Evolutionary conservation across 768 basidiomycete genomes (phyloP).

Genomic region (Neoboletus subvelutipes): DNA sequence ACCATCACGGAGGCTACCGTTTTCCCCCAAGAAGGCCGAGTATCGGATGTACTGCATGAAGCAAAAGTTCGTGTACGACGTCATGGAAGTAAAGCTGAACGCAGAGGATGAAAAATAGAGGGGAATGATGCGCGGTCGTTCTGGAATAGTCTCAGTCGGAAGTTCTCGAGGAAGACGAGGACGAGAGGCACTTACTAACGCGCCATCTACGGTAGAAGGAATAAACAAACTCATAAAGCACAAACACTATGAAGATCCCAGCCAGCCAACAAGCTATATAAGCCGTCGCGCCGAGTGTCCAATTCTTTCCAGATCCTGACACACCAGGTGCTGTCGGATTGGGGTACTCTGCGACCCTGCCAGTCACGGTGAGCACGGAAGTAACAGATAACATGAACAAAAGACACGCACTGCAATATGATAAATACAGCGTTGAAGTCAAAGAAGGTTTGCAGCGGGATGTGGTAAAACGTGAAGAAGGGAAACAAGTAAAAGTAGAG

Average conservation of each 20-base stretch:
- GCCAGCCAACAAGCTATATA: conserved; percentile 80
- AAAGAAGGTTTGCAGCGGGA: conserved; percentile 78
- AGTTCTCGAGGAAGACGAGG: conserved; percentile 17
- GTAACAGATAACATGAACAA: background rate
- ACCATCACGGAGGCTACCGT: conserved; percentile 49
- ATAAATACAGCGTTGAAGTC: conserved; percentile 89
- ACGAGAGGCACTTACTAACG: conserved; percentile 56
- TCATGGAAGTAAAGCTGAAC: conserved; percentile 71
- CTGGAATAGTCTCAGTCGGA: conserved; percentile 39
- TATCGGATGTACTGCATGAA: conserved; percentile 79
- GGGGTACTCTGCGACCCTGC: conserved; percentile 73
- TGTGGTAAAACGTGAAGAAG: conserved; percentile 67
- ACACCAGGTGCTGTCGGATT: conserved; percentile 67
- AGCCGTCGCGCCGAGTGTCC: conserved; percentile 80
- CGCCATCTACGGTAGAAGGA: conserved; percentile 77
- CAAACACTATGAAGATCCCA: conserved; percentile 69
- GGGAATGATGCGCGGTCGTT: conserved; percentile 79
- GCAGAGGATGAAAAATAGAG: conserved; percentile 82
- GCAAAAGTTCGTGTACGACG: conserved; percentile 80
- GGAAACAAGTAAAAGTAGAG: conserved; percentile 70
- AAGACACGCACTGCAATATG: conserved; percentile 68
- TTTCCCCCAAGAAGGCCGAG: conserved; percentile 60
- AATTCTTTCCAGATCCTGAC: conserved; percentile 70
- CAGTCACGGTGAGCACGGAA: conserved; percentile 13
- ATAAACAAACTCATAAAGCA: conserved; percentile 77